phyloP scores from a whole-genome alignment of 495 filamentous ascomycete species.

The Annulohypoxylon maeteangense region DNA sequence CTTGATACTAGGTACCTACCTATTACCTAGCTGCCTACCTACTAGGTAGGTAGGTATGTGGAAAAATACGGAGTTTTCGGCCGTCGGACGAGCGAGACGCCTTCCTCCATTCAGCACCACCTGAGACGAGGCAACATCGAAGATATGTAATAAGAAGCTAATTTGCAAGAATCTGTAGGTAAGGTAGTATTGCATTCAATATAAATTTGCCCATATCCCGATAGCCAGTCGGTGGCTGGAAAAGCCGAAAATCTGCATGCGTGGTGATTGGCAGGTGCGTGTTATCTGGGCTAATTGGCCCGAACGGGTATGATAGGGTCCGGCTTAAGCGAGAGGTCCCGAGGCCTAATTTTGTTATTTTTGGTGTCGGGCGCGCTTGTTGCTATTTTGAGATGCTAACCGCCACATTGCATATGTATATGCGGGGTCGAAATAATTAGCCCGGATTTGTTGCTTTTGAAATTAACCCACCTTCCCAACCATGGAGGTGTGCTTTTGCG shows the following conservation, averaged over 20 bases:
- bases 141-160: slow-evolving; percentile 24
- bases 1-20: not conserved
- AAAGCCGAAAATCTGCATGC: slow-evolving; percentile 7
- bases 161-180: slow-evolving; percentile 8
- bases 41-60: not conserved
- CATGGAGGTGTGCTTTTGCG: not conserved
- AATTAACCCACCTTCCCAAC: slow-evolving; percentile 39
- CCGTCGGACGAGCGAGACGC: slow-evolving; percentile 40
- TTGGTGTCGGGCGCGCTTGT: slow-evolving; percentile 39
- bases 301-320: slow-evolving; percentile 22
- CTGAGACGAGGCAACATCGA: slow-evolving; percentile 39
- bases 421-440: slow-evolving; percentile 12
- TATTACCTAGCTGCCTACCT: too few relatives aligned
- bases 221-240: slow-evolving; percentile 10
- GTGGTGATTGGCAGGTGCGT: slow-evolving; percentile 24
- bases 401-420: slow-evolving; percentile 15
- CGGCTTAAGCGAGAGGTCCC: slow-evolving; percentile 22
- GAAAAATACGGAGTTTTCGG: slow-evolving; percentile 5
- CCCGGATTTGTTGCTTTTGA: slow-evolving; percentile 18
- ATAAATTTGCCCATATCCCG: slow-evolving; percentile 34
- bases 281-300: slow-evolving; percentile 36
- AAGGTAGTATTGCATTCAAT: slow-evolving; percentile 23
- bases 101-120: slow-evolving; percentile 38
- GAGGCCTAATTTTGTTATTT: slow-evolving; percentile 30
- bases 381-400: slow-evolving; percentile 41